Evolutionary conservation across 2,329 filamentous ascomycete species (phyloP).

Genomic region (Colletotrichum graminicola): DNA sequence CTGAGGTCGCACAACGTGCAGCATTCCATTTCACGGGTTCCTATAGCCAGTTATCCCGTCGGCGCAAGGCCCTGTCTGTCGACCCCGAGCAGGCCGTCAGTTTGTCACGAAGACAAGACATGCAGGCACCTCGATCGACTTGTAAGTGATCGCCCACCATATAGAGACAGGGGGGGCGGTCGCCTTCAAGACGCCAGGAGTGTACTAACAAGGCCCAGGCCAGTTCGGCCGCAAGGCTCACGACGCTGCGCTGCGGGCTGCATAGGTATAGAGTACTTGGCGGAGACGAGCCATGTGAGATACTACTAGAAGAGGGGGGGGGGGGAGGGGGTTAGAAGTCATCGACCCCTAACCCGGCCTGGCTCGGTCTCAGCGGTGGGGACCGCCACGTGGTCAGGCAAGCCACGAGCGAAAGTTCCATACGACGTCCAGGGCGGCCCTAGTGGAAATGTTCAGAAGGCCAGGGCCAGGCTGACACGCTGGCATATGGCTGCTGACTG

Average conservation of each 20-base stretch:
- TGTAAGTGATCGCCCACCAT: background rate
- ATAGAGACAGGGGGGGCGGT: background rate
- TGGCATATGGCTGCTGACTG: slow-evolving; percentile 35
- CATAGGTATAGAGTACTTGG: background rate
- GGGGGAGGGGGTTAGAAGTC: background rate
- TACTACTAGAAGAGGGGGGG: too few relatives aligned
- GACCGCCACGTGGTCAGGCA: slow-evolving; percentile 39
- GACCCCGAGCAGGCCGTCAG: background rate
- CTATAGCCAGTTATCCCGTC: slow-evolving; percentile 21
- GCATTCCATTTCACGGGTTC: background rate
- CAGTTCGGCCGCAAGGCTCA: background rate
- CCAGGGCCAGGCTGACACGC: slow-evolving; percentile 22
- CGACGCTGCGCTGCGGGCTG: background rate
- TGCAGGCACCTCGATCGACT: background rate
- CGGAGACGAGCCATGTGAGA: background rate
- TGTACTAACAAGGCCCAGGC: background rate
- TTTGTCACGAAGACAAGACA: background rate
- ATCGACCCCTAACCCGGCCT: slow-evolving; percentile 11
- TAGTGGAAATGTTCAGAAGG: slow-evolving; percentile 3
- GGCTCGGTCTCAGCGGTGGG: slow-evolving; percentile 32
- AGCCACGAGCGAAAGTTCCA: slow-evolving; percentile 30
- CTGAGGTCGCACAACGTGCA: background rate
- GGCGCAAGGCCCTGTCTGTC: slow-evolving; percentile 5
- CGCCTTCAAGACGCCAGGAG: background rate
- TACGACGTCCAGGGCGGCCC: slow-evolving; percentile 26